Base-by-base conservation (phyloP, 2,329 filamentous ascomycete genomes). In the Verticillium dahliae region DNA sequence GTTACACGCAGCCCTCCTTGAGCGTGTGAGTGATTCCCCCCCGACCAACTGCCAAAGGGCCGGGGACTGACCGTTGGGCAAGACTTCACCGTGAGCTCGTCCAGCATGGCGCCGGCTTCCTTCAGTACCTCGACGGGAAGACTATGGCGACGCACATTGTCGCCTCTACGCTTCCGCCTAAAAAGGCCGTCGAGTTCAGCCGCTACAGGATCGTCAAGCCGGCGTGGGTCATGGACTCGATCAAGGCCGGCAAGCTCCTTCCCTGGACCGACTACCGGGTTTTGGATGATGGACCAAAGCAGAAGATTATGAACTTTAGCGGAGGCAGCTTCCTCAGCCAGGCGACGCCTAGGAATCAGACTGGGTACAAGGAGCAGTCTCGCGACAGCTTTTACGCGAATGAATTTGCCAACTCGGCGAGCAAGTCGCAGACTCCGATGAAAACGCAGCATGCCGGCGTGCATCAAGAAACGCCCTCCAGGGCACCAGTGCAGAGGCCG, bases 61-160 rank as follows among this genome's bases (percentile, higher is more conserved):
- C 13, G 33, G 15, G 4, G 13, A 22, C 54, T 35, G 33, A 56
- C 54, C 15, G 13, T 34, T 22, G 41, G 18, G n/a, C 15, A 60
- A 82, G 80, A 55, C 84, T 99, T 18, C 94, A 97, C 76, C 87
- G 81, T 60, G 83, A 97, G 63, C 89, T 99, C 61, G 94, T 99
- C 18, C 86, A 90, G 68, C 88, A 98, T 84, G 95, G 95, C n/a
- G 96, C 93, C 37, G 91, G 90, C 0, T 98, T 97, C 68, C 83
- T 97, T 64, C 95, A 99, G 73, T 98, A 98, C 69, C 80, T 99
- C 11, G 93, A 97, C 73, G 90, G 88, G 41, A 99, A 99, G 78
- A 98, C 94, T 1, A 89, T 90, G 72, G 94, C 92, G 0, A 99
- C 96, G 1, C 94, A 99, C 72, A 97, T 99, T 67, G 92, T 99